Base-by-base conservation (phyloP, 2,329 filamentous ascomycete genomes). In the Ophiocordyceps unilateralis region DNA sequence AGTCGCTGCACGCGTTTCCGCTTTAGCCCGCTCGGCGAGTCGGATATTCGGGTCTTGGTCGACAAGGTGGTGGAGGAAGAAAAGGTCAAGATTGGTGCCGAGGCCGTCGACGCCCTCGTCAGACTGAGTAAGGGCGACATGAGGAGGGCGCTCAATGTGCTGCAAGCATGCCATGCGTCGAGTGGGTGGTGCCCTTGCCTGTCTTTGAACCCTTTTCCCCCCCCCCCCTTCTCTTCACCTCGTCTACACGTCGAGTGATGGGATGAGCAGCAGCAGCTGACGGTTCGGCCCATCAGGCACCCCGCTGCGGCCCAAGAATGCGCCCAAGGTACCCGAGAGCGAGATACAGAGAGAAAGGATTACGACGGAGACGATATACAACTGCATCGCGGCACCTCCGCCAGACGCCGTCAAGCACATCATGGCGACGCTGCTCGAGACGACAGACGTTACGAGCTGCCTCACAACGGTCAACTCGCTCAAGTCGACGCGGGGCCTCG, bases 131-230 rank as follows among this genome's bases (percentile, higher is more conserved):
- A 89, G 59, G 91, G 91, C 42, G 91, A 98, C 57, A 98, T 98
- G 91, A 75, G 91, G 55, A 70, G 91, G 49, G 88, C 91, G 0
- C 62, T 98, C 51, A 98, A 98, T 55, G 91, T 98, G 10, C 69
- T 98, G 23, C 91, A 98, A 64, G 91, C 91, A 9, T 98, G 91
- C 51, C 86, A 96, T 58, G 91, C 91, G 28, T 93, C 87, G 47
- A 93, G 86, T 77, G 74, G 68, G 66, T 60, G n/a, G n/a, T n/a
- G n/a, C n/a, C n/a, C n/a, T n/a, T n/a, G n/a, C n/a, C n/a, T n/a
- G n/a, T n/a, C n/a, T n/a, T n/a, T n/a, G n/a, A n/a, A n/a, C n/a
- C 3, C 5, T 17, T 12, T 26, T 21, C 20, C 19, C 37, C 14
- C n/a, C 10, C 7, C 17, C 23, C 17, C 39, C 17, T 2, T 20